A percentile compares a stretch with the other conserved stretches of the same genome.
Evolutionary conservation across 208 protist species (phyloP).

Genomic region (Leishmania braziliensis): DNA sequence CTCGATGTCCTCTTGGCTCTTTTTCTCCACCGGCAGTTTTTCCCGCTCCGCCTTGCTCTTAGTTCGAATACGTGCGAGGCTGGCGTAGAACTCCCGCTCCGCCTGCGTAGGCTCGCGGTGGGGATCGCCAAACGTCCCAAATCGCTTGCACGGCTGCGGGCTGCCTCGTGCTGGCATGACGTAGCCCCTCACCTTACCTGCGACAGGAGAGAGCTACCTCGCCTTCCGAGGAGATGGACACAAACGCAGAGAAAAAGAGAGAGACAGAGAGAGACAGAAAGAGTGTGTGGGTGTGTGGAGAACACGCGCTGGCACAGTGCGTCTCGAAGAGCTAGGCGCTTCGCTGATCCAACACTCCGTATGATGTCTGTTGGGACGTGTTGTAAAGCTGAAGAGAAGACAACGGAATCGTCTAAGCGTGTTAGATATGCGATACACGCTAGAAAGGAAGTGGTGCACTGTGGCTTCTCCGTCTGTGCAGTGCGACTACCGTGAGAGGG

Average conservation of each 20-base stretch:
- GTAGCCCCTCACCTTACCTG: background rate
- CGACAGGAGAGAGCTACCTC: background rate
- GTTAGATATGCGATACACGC: background rate
- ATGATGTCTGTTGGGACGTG: background rate
- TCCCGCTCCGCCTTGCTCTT: background rate
- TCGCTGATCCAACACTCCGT: background rate
- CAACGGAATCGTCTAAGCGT: background rate
- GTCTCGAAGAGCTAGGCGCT: background rate
- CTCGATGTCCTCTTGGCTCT: background rate
- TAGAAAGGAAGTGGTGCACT: background rate
- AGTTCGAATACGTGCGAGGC: background rate
- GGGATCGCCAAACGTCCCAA: conserved; percentile 8
- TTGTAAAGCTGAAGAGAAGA: background rate
- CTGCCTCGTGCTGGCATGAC: background rate
- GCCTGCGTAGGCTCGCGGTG: conserved; percentile 4
- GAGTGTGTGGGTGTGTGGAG: background rate
- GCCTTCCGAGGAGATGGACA: background rate
- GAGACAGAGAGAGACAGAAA: background rate
- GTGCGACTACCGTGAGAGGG: background rate
- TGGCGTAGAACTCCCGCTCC: background rate
- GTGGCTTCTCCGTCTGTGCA: background rate
- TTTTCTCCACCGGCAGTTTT: background rate
- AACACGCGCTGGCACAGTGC: background rate
- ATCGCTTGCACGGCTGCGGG: background rate
- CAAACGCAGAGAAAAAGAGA: background rate